Evolutionary conservation across 1,284 basidiomycete genomes (phyloP).

Genomic region (Microbotryum silenes-acaulis): DNA sequence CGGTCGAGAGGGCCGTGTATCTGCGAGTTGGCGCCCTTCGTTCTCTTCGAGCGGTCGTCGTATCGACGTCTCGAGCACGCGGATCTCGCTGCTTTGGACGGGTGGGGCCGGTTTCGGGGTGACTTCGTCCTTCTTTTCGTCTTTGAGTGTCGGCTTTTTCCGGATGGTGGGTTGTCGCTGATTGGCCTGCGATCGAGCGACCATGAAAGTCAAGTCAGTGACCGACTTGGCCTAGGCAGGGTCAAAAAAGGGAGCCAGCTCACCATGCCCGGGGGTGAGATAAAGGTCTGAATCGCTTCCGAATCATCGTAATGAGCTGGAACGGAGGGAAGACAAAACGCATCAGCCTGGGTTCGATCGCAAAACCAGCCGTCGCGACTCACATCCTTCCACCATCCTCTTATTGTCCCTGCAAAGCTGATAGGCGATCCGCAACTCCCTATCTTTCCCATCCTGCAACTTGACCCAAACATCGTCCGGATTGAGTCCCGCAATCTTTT

Average conservation of each 20-base stretch:
- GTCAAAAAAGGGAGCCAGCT: neutral
- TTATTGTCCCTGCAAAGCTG: slow-evolving; percentile 85
- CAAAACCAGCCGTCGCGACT: slow-evolving; percentile 43
- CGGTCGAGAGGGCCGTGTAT: slow-evolving; percentile 8
- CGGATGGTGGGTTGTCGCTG: slow-evolving; percentile 20
- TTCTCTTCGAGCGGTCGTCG: slow-evolving; percentile 12
- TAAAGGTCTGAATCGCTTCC: slow-evolving; percentile 29
- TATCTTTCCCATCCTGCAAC: slow-evolving; percentile 74
- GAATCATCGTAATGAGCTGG: slow-evolving; percentile 25
- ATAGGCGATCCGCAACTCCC: slow-evolving; percentile 94
- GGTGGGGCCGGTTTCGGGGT: neutral
- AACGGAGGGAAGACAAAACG: neutral
- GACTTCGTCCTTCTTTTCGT: slow-evolving; percentile 5
- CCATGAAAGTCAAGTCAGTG: neutral
- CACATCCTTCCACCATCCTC: slow-evolving; percentile 56
- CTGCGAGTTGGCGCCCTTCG: slow-evolving; percentile 10
- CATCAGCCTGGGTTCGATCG: slow-evolving; percentile 34
- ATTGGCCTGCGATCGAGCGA: slow-evolving; percentile 8
- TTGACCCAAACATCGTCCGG: slow-evolving; percentile 79
- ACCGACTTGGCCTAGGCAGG: too few species aligned
- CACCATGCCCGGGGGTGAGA: slow-evolving; percentile 22
- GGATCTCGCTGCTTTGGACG: slow-evolving; percentile 18
- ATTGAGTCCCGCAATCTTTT: slow-evolving; percentile 65
- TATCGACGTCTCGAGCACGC: slow-evolving; percentile 24
- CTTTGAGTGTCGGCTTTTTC: slow-evolving; percentile 8